These are phyloP conservation scores for Nicotiana tomentosiformis DNA, from an alignment of 257 asterid genomes.

Conservation along the genomic window DNA sequence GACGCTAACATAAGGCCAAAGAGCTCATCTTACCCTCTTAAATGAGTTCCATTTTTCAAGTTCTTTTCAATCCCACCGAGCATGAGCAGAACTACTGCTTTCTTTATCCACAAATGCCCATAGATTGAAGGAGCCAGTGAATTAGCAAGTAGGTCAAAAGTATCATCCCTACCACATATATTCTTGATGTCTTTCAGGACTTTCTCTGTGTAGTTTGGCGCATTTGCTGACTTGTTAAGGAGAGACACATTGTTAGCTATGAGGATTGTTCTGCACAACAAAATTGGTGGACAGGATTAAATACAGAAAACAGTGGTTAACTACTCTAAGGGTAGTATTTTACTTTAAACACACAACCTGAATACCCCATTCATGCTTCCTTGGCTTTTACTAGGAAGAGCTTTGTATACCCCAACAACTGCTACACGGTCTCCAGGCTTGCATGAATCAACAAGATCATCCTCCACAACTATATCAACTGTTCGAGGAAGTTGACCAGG, in stretches of 20 bases:
- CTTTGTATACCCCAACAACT: slow-evolving; percentile 90
- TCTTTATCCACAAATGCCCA: slow-evolving; percentile 94
- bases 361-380: slow-evolving; percentile 94
- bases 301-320: neutral
- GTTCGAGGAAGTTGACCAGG: slow-evolving; percentile 98
- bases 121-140: slow-evolving; percentile 96
- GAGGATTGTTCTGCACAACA: slow-evolving; percentile 77
- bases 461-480: slow-evolving; percentile 84
- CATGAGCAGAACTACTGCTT: slow-evolving; percentile 85
- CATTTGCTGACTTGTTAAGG: slow-evolving; percentile 78
- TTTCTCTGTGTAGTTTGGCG: slow-evolving; percentile 57
- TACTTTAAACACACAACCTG: slow-evolving; percentile 42
- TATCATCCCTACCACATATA: slow-evolving; percentile 67
- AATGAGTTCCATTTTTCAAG: slow-evolving; percentile 93
- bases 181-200: slow-evolving; percentile 72
- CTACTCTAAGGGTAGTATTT: neutral
- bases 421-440: slow-evolving; percentile 98
- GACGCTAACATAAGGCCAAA: neutral
- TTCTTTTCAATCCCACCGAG: slow-evolving; percentile 95
- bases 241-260: slow-evolving; percentile 83
- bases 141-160: slow-evolving; percentile 73
- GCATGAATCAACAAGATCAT: slow-evolving; percentile 91
- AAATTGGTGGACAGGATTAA: neutral
- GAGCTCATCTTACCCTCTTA: slow-evolving; percentile 66
- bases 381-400: slow-evolving; percentile 84